Evolutionary conservation across 495 filamentous ascomycete genomes (phyloP).

Genomic region (Lophiotrema nucula): DNA sequence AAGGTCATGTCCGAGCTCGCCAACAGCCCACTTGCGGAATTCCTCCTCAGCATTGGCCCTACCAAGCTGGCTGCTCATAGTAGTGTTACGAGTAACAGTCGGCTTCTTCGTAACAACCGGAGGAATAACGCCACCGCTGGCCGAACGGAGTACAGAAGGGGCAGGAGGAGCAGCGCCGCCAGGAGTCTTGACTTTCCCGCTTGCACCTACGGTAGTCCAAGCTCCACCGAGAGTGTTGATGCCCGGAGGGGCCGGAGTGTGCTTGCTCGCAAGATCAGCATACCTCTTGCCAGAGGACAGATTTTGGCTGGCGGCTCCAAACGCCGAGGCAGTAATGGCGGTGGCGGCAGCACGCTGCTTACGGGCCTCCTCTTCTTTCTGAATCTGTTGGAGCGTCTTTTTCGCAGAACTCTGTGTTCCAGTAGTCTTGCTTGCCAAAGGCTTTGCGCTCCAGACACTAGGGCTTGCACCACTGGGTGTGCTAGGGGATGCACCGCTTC

Average conservation of each 20-base stretch:
- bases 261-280: conserved; percentile 90
- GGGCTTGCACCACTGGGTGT: conserved; percentile 51
- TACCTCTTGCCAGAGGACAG: conserved; percentile 77
- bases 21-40: conserved; percentile 88
- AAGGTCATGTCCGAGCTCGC: conserved; percentile 63
- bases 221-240: conserved; percentile 62
- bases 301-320: conserved; percentile 45
- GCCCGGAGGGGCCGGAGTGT: conserved; percentile 43
- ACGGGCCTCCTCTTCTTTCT: conserved; percentile 90
- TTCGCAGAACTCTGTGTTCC: conserved; percentile 54
- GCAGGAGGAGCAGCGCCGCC: conserved; percentile 49
- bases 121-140: conserved; percentile 40
- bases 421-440: conserved; percentile 58
- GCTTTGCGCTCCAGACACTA: conserved; percentile 68
- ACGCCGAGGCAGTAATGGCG: conserved; percentile 48
- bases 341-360: conserved; percentile 67
- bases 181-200: conserved; percentile 80
- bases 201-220: conserved; percentile 96
- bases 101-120: conserved; percentile 44
- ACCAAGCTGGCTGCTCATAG: conserved; percentile 40
- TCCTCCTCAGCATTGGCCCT: conserved; percentile 71
- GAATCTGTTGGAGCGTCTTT: conserved; percentile 94
- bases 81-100: conserved; percentile 43
- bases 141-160: conserved; percentile 55
- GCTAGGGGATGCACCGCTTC: conserved; percentile 64